These are phyloP conservation scores for Eragrostis curvula DNA, from an alignment of 176 grass and related monocot genomes.

Conservation along the genomic window DNA sequence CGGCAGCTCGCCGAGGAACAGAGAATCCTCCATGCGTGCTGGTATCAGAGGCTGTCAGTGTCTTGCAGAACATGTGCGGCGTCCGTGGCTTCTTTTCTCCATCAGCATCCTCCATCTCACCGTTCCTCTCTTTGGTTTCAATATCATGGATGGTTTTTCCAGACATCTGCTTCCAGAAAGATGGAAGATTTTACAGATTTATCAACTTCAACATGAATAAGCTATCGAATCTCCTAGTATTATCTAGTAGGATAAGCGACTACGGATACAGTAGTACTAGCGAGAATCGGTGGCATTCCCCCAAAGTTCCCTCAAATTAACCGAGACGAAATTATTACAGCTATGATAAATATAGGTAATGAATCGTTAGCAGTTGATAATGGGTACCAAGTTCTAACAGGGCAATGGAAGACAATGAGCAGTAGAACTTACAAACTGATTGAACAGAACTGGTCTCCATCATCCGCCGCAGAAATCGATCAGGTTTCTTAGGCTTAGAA, in stretches of 20 bases:
- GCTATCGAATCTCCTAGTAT: neutral
- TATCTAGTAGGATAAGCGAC: neutral
- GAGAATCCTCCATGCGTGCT: conserved; percentile 98
- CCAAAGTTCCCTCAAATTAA: neutral
- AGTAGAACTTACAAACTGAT: too few relatives aligned
- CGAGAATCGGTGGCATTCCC: neutral
- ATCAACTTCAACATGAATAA: neutral
- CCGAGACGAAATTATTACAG: neutral
- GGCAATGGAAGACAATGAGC: too few relatives aligned
- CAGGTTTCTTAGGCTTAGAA: too few relatives aligned
- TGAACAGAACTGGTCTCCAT: conserved; percentile 24
- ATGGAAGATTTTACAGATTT: neutral
- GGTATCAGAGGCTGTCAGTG: conserved; percentile 92
- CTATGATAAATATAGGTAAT: neutral
- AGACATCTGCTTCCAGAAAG: conserved; percentile 52
- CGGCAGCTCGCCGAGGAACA: conserved; percentile 91
- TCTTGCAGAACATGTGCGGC: conserved; percentile 98
- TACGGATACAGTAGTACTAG: neutral
- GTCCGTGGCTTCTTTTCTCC: conserved; percentile 49
- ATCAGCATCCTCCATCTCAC: conserved; percentile 51
- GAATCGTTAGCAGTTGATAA: neutral
- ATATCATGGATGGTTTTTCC: conserved; percentile 32
- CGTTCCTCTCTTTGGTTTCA: conserved; percentile 40
- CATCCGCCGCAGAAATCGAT: too few relatives aligned
- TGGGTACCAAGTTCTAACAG: too few relatives aligned